Base-by-base conservation (phyloP, 352 stramenopile species). In the Thalassiosira oceanica region DNA sequence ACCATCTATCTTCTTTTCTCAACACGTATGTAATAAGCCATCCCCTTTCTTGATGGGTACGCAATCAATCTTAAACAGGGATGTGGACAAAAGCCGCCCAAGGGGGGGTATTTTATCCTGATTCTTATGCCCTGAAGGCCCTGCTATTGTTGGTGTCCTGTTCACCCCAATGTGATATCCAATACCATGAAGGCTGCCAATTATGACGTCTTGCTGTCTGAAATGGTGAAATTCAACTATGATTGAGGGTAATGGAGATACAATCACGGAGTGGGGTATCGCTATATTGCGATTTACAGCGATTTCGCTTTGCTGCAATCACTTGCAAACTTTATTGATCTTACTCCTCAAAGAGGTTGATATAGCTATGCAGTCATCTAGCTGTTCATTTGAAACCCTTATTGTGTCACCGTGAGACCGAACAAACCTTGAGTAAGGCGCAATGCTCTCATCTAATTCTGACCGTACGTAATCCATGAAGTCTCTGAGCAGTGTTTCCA, bases 391-490 rank as follows among this genome's bases (percentile, higher is more conserved):
- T n/a, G 88, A 57, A 24, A 62, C 57, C 41, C 64, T 31, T 11
- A 87, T 54, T 23, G 63, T 60, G 26, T 84, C 58, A 29, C 68
- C 43, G 64, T 88, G 77, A 13, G 61, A 74, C 36, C 78, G 52
- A 1, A 90, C 83, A 54, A 72, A 88, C 27, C 83, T 31, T 18
- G 77, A 83, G 45, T 87, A 90, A 2, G 83, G 83, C 23, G 67
- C 36, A 3, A 90, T 63, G 16, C 79, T 77, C 35, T 86, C 69
- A 7, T 69, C 37, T 41, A 90, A 78, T 16, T 76, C 61, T 26
- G 56, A 65, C 26, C 61, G 63, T 1, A 88, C 62, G 27, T 42
- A 51, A 49, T 77, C 51, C 21, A 87, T 39, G 31, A 86, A 60
- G 13, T 13, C 31, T 10, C 70, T 33, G 6, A 90, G 46, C 11